Conservation (phyloP, 2,329 filamentous ascomycete species). For the Ophiocordyceps australis region DNA sequence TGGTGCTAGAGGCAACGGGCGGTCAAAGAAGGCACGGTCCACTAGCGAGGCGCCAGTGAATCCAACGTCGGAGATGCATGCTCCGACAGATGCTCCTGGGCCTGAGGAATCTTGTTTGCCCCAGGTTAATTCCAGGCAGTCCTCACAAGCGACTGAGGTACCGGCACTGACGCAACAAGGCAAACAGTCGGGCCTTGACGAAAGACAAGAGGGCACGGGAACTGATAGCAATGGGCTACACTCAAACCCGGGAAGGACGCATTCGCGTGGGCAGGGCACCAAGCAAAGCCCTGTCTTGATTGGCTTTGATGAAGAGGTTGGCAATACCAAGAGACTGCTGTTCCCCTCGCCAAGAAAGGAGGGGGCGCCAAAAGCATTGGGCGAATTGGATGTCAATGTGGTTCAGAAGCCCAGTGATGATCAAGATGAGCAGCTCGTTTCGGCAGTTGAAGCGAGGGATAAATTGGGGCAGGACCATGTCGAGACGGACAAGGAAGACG, state of each 20-base stretch:
- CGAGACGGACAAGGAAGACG: constrained; percentile 19
- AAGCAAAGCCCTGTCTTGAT: constrained; percentile 37
- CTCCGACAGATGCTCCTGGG: constrained; percentile 32
- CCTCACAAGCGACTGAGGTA: constrained; percentile 4
- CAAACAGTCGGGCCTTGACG: too few relatives aligned
- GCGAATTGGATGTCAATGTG: constrained; percentile 35
- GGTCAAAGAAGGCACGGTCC: constrained; percentile 27
- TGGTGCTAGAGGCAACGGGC: constrained; percentile 19
- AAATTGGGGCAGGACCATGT: constrained; percentile 7
- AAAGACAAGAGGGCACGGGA: too few relatives aligned
- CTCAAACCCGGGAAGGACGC: constrained; percentile 23
- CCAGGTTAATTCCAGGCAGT: constrained; percentile 6
- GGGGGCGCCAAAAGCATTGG: constrained; percentile 40
- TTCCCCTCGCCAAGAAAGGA: constrained; percentile 62
- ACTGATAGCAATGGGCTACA: constrained; percentile 3
- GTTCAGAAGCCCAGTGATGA: constrained; percentile 24
- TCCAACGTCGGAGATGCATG: constrained; percentile 33
- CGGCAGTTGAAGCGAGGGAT: constrained; percentile 22
- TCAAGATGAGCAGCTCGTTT: too few relatives aligned
- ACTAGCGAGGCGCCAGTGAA: constrained; percentile 26
- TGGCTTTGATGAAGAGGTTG: constrained; percentile 27
- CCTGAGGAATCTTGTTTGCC: constrained; percentile 21
- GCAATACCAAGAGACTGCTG: constrained; percentile 47
- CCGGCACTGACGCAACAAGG: too few relatives aligned
- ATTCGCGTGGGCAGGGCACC: constrained; percentile 36